Conservation (phyloP, 1,284 basidiomycete species). For the Austroboletus olivaceoglutinosus region DNA sequence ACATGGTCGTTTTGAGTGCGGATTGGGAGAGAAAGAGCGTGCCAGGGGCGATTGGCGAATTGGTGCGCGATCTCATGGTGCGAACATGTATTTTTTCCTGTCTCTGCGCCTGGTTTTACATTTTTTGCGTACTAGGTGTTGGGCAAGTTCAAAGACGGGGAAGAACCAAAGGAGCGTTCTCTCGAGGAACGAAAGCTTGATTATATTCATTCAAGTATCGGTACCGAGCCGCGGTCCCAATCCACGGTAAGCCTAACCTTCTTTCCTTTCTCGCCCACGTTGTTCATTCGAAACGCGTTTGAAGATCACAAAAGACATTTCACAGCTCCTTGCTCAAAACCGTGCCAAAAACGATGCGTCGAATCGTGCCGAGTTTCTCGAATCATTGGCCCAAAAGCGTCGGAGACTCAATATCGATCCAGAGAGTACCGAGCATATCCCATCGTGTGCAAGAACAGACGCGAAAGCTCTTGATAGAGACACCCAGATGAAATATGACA, state of each 20-base stretch:
- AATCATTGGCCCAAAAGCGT: constrained; percentile 54
- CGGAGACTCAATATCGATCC: constrained; percentile 36
- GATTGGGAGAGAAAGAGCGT: constrained; percentile 61
- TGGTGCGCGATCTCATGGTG: constrained; percentile 55
- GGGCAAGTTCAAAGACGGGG: constrained; percentile 25
- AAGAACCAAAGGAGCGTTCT: constrained; percentile 30
- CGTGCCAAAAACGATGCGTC: constrained; percentile 69
- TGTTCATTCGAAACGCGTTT: constrained; percentile 1
- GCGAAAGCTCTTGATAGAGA: constrained; percentile 69
- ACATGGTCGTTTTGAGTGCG: constrained; percentile 66
- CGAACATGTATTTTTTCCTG: neutral
- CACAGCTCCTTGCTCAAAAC: constrained; percentile 63
- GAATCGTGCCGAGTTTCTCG: constrained; percentile 70
- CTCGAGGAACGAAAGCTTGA: constrained; percentile 66
- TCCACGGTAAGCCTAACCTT: constrained; percentile 51
- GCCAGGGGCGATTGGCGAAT: constrained; percentile 50
- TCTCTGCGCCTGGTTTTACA: neutral
- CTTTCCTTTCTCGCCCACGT: neutral
- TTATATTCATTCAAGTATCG: constrained; percentile 50
- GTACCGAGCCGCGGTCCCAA: constrained; percentile 47
- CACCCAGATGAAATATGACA: constrained; percentile 78
- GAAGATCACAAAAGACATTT: constrained; percentile 68
- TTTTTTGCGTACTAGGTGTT: constrained; percentile 18
- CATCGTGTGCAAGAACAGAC: constrained; percentile 70
- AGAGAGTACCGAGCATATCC: constrained; percentile 25